Evolutionary conservation across 345 rosid species (phyloP).

Genomic region (Bruguiera sexangula): DNA sequence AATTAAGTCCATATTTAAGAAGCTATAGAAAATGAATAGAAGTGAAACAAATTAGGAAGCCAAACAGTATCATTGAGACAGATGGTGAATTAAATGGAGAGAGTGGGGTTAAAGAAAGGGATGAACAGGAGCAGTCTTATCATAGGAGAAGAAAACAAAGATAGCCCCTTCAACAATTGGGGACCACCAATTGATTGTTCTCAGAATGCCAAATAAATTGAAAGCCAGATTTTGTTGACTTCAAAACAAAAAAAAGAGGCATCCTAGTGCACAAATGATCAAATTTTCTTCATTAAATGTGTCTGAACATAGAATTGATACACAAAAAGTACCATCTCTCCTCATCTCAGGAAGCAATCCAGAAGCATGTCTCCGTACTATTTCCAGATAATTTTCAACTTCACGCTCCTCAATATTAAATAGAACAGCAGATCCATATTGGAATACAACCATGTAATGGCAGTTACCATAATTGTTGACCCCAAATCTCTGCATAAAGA

Average conservation of each 20-base stretch:
- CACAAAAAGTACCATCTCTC: constrained; percentile 58
- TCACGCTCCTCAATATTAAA: constrained; percentile 75
- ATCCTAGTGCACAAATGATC: background rate
- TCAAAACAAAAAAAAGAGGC: too few species aligned
- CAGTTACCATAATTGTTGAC: constrained; percentile 42
- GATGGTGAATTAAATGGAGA: background rate
- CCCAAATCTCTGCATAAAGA: constrained; percentile 44
- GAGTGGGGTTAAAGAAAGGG: background rate
- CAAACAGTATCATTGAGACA: too few species aligned
- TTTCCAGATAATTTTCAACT: constrained; percentile 57
- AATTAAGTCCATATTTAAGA: constrained; percentile 10
- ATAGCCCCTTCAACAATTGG: background rate
- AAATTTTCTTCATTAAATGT: background rate
- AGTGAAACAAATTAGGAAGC: background rate
- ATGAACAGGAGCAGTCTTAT: background rate
- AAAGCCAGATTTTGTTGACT: background rate
- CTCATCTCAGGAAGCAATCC: constrained; percentile 78
- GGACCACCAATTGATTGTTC: background rate
- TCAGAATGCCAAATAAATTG: background rate
- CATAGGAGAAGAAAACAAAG: background rate
- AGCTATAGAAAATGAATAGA: constrained; percentile 3
- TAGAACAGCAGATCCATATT: constrained; percentile 87
- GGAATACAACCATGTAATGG: constrained; percentile 80
- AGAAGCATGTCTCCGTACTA: constrained; percentile 67
- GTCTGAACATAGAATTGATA: background rate